These are phyloP conservation scores for Discostella pseudostelligera DNA, from an alignment of 108 stramenopile species.

Conservation along the genomic window DNA sequence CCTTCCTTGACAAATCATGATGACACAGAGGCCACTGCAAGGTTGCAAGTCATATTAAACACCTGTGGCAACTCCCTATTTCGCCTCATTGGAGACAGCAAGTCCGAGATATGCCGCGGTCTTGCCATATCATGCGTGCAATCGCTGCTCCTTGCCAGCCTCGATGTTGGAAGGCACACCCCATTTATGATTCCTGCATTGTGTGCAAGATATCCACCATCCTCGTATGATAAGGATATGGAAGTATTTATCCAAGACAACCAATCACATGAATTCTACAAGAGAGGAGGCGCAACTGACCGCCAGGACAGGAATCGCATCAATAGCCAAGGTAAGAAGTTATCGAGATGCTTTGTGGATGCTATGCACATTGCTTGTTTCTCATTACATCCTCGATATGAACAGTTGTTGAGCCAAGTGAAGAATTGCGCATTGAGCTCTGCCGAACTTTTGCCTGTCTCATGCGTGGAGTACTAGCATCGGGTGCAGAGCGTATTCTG, in stretches of 20 bases:
- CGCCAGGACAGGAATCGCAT: conserved; percentile 51
- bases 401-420: conserved; percentile 46
- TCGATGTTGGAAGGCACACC: conserved; percentile 48
- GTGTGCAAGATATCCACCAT: conserved; percentile 40
- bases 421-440: conserved; percentile 52
- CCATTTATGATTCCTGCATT: conserved; percentile 57
- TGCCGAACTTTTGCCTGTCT: conserved; percentile 44
- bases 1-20: conserved; percentile 13
- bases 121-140: conserved; percentile 45
- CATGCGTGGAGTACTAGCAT: conserved; percentile 22
- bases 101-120: conserved; percentile 45
- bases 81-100: conserved; percentile 21
- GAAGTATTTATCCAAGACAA: conserved; percentile 60
- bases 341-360: not conserved
- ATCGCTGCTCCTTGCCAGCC: conserved; percentile 27
- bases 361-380: not conserved
- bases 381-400: not conserved
- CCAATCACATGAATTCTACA: conserved; percentile 52
- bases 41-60: conserved; percentile 38
- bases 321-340: conserved; percentile 3
- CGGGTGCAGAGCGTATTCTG: conserved; percentile 16
- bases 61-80: conserved; percentile 37
- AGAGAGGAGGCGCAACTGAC: conserved; percentile 53
- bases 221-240: conserved; percentile 52
- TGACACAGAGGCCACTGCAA: not conserved